A percentile compares a stretch with the other conserved stretches of the same genome.
phyloP scores from a whole-genome alignment of 176 grass and related monocot species.

The Saccharum officinarum region DNA sequence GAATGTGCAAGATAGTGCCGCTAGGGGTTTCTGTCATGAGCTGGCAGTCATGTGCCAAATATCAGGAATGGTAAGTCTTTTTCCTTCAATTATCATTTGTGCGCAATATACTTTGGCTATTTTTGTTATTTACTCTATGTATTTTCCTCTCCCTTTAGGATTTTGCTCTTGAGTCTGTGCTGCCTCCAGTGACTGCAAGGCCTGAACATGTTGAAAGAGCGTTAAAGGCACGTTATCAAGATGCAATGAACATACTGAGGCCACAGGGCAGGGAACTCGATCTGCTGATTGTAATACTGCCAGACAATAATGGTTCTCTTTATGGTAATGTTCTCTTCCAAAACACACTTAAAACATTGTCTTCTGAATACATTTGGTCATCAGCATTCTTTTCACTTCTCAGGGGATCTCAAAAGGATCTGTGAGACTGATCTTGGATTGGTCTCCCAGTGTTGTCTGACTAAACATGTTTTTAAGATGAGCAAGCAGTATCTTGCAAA shows the following conservation, averaged over 20 bases:
- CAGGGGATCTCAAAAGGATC: slow-evolving; percentile 94
- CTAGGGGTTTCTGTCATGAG: slow-evolving; percentile 73
- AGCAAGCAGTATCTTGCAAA: slow-evolving; percentile 96
- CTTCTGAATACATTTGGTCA: slow-evolving; percentile 16
- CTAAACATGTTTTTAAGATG: slow-evolving; percentile 96
- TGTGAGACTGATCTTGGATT: slow-evolving; percentile 96
- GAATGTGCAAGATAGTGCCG: slow-evolving; percentile 72
- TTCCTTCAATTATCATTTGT: slow-evolving; percentile 2
- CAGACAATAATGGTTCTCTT: slow-evolving; percentile 85
- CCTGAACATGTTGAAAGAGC: slow-evolving; percentile 85
- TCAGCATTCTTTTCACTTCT: slow-evolving; percentile 1
- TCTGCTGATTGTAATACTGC: slow-evolving; percentile 85
- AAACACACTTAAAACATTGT: not conserved
- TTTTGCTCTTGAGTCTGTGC: slow-evolving; percentile 73
- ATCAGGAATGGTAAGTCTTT: slow-evolving; percentile 77
- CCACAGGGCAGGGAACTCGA: slow-evolving; percentile 71
- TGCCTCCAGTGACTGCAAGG: slow-evolving; percentile 64
- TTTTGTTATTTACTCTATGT: not conserved
- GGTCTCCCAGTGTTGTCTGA: slow-evolving; percentile 96
- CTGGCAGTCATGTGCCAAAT: slow-evolving; percentile 85
- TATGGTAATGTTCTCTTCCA: slow-evolving; percentile 60
- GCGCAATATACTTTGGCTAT: not conserved
- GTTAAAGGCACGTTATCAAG: slow-evolving; percentile 71
- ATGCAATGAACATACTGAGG: slow-evolving; percentile 72
- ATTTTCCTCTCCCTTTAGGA: slow-evolving; percentile 40